Percentiles rank a stretch among this genome's conserved stretches.
These are phyloP conservation scores for Rhynchospora tenuis DNA, from an alignment of 176 grass and related monocot species.

Conservation along the genomic window DNA sequence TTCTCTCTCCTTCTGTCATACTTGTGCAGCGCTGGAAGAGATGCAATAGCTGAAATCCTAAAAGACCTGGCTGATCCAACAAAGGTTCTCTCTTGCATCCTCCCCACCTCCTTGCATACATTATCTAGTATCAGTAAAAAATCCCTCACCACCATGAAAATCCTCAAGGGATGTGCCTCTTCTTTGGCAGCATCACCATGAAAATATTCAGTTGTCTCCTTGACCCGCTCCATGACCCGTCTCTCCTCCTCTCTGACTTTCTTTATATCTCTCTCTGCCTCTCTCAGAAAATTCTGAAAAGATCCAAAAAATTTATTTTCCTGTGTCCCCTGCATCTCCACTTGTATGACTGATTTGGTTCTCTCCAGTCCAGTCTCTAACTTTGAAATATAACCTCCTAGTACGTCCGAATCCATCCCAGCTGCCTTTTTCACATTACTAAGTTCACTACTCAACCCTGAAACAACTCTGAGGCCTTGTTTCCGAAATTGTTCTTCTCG, in stretches of 20 bases:
- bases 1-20: constrained; percentile 40
- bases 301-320: constrained; percentile 71
- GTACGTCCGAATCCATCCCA: constrained; percentile 89
- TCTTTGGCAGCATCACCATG: constrained; percentile 67
- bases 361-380: constrained; percentile 76
- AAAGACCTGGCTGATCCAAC: constrained; percentile 78
- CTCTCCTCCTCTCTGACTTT: constrained; percentile 66
- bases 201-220: constrained; percentile 90
- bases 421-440: constrained; percentile 89
- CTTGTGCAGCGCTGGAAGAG: constrained; percentile 52
- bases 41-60: constrained; percentile 47
- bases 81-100: constrained; percentile 75
- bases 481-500: constrained; percentile 80
- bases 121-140: constrained; percentile 82
- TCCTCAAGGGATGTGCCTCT: constrained; percentile 83
- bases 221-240: constrained; percentile 50
- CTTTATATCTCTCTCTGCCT: constrained; percentile 62
- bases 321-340: constrained; percentile 60
- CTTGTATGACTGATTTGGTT: constrained; percentile 65
- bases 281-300: constrained; percentile 71
- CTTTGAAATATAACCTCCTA: constrained; percentile 78
- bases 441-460: constrained; percentile 70
- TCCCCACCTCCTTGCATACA: constrained; percentile 86
- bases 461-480: constrained; percentile 81
- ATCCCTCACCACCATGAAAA: constrained; percentile 98